Conservation (phyloP, 148 eudicot species). For the Nyssa sinensis region DNA sequence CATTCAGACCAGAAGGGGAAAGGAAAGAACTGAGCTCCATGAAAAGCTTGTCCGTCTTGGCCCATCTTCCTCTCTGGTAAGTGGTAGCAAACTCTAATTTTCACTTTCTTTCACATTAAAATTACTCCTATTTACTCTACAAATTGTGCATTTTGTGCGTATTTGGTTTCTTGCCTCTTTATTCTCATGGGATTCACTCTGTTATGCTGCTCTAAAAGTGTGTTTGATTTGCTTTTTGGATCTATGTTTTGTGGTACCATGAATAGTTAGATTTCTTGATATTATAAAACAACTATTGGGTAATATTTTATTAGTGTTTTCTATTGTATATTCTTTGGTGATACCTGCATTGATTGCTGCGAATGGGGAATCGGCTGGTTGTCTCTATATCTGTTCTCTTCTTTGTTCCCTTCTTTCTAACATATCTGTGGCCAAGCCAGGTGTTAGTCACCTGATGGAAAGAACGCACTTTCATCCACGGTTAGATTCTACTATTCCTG, state of each 20-base stretch:
- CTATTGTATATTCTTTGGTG: conserved; percentile 20
- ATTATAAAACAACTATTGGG: conserved; percentile 10
- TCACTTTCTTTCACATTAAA: background rate
- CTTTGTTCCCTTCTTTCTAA: conserved; percentile 41
- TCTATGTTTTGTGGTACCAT: conserved; percentile 15
- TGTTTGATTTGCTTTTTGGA: conserved; percentile 26
- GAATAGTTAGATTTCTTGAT: conserved; percentile 27
- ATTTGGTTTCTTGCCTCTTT: conserved; percentile 11
- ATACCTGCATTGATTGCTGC: conserved; percentile 31
- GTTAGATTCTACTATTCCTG: conserved; percentile 3
- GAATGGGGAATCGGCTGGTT: conserved; percentile 51
- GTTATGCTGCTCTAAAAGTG: conserved; percentile 7
- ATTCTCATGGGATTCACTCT: background rate
- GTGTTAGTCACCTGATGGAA: conserved; percentile 33
- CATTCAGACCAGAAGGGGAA: conserved; percentile 73
- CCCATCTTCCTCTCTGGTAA: conserved; percentile 31
- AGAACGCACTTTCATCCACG: conserved; percentile 30
- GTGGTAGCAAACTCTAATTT: background rate
- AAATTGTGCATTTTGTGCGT: background rate
- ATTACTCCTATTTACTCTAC: background rate
- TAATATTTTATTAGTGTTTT: conserved; percentile 8
- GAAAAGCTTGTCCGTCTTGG: conserved; percentile 2
- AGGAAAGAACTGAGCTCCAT: conserved; percentile 51
- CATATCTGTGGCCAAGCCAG: conserved; percentile 36
- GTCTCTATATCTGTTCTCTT: conserved; percentile 30